Evolutionary conservation across 208 protist species (phyloP).

Genomic region (Crithidia bombi): DNA sequence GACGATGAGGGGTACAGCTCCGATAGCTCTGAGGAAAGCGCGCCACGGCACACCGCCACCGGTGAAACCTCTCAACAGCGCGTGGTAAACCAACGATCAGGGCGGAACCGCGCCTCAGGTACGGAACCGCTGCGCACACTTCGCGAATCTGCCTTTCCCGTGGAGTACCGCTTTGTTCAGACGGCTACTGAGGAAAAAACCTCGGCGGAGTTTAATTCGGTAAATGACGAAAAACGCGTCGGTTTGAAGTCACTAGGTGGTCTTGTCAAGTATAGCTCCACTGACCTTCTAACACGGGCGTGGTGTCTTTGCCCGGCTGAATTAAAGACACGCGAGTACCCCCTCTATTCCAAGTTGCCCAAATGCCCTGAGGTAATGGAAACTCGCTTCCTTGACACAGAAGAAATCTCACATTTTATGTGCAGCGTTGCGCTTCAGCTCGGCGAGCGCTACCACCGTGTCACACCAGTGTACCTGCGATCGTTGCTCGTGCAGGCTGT

Average conservation of each 20-base stretch:
- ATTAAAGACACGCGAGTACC: conserved; percentile 32
- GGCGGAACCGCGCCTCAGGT: conserved; percentile 3
- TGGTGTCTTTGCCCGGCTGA: conserved; percentile 34
- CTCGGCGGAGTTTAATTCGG: conserved; percentile 14
- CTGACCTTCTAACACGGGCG: conserved; percentile 31
- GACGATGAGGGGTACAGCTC: conserved; percentile 43
- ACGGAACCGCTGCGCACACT: conserved; percentile 25
- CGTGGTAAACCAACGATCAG: conserved; percentile 4
- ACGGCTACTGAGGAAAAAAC: conserved; percentile 9
- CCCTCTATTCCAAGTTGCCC: conserved; percentile 35
- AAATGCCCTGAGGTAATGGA: conserved; percentile 43
- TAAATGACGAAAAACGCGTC: conserved; percentile 32
- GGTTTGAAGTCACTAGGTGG: conserved; percentile 37
- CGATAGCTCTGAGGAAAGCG: conserved; percentile 34
- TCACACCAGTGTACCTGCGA: conserved; percentile 34
- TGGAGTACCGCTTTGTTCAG: conserved; percentile 35
- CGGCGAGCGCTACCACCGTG: conserved; percentile 33
- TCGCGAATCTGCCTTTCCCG: conserved; percentile 30
- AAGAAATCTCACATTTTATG: conserved; percentile 46
- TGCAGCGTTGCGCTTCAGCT: conserved; percentile 36
- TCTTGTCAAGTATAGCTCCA: conserved; percentile 41
- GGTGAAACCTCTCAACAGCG: conserved; percentile 18
- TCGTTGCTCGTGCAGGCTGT: conserved; percentile 40
- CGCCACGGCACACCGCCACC: not conserved
- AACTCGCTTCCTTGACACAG: conserved; percentile 33